Conservation (phyloP, 2,329 filamentous ascomycete genomes). For the Alternaria incomplexa region DNA sequence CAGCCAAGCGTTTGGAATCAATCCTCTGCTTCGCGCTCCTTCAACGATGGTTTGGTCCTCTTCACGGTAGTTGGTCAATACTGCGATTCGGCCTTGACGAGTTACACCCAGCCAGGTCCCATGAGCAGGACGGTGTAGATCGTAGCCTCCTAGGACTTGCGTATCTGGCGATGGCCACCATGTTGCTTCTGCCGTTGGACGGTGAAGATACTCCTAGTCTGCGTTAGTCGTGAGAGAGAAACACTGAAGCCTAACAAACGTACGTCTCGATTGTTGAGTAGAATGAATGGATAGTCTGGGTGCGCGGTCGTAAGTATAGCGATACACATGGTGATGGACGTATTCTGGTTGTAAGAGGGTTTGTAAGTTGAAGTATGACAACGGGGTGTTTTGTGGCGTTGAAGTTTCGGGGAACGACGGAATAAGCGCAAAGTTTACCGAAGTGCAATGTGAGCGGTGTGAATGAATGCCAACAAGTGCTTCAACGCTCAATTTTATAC, state of each 20-base stretch:
- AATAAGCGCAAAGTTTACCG: constrained; percentile 7
- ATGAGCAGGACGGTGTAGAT: constrained; percentile 64
- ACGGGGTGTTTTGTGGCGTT: constrained; percentile 4
- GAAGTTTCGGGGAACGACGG: constrained; percentile 19
- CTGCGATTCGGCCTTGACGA: constrained; percentile 64
- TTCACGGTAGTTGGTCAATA: constrained; percentile 70
- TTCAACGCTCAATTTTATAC: constrained; percentile 34
- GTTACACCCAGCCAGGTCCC: constrained; percentile 72
- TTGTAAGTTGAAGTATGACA: neutral
- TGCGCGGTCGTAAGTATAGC: constrained; percentile 57
- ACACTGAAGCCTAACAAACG: neutral
- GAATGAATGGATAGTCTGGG: constrained; percentile 56
- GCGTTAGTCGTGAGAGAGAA: constrained; percentile 6
- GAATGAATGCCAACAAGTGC: constrained; percentile 26
- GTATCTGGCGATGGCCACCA: constrained; percentile 65
- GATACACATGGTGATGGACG: constrained; percentile 51
- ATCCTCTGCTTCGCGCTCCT: constrained; percentile 60
- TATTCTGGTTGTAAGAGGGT: neutral
- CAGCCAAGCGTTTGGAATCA: constrained; percentile 66
- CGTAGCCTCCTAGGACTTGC: constrained; percentile 66
- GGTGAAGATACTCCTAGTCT: constrained; percentile 64
- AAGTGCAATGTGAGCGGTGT: constrained; percentile 33
- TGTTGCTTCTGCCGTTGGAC: constrained; percentile 63
- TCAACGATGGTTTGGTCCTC: constrained; percentile 51
- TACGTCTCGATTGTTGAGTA: constrained; percentile 60